Conservation (phyloP, 208 protist genomes). For the Blastocrithidia nonstop region DNA sequence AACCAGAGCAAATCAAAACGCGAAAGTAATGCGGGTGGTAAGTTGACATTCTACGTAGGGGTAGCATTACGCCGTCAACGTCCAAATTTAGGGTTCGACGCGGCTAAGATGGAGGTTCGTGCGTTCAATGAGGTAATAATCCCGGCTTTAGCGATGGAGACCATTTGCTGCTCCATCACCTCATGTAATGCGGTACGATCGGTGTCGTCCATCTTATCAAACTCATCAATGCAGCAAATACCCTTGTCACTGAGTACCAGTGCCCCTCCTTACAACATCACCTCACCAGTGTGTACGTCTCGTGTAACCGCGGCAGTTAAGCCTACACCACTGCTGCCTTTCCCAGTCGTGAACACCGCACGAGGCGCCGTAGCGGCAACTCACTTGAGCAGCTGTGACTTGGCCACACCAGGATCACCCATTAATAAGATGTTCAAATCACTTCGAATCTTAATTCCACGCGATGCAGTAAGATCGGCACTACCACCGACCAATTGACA, state of each 20-base stretch:
- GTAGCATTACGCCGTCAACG: slow-evolving; percentile 88
- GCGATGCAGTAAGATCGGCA: slow-evolving; percentile 94
- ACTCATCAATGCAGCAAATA: slow-evolving; percentile 99
- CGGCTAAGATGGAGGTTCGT: slow-evolving; percentile 95
- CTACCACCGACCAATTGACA: slow-evolving; percentile 97
- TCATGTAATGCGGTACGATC: slow-evolving; percentile 95
- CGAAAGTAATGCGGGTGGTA: slow-evolving; percentile 95
- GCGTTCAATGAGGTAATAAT: slow-evolving; percentile 99
- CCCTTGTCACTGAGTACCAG: slow-evolving; percentile 96
- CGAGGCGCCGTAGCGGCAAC: slow-evolving; percentile 94
- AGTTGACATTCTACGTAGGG: slow-evolving; percentile 95
- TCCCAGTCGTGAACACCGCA: slow-evolving; percentile 97
- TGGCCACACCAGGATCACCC: slow-evolving; percentile 98
- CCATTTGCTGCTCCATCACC: slow-evolving; percentile 98
- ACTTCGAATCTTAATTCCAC: slow-evolving; percentile 85
- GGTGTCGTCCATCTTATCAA: slow-evolving; percentile 99
- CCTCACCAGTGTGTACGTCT: slow-evolving; percentile 93
- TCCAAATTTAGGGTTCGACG: slow-evolving; percentile 96
- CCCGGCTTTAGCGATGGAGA: slow-evolving; percentile 99
- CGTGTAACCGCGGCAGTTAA: slow-evolving; percentile 96
- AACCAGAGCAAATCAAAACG: slow-evolving; percentile 95
- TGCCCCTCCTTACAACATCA: slow-evolving; percentile 91
- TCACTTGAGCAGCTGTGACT: slow-evolving; percentile 97
- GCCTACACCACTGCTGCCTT: slow-evolving; percentile 96
- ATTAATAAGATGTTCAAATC: slow-evolving; percentile 98